Evolutionary conservation across 75 land plant species (phyloP).

Genomic region (Picea sitchensis): DNA sequence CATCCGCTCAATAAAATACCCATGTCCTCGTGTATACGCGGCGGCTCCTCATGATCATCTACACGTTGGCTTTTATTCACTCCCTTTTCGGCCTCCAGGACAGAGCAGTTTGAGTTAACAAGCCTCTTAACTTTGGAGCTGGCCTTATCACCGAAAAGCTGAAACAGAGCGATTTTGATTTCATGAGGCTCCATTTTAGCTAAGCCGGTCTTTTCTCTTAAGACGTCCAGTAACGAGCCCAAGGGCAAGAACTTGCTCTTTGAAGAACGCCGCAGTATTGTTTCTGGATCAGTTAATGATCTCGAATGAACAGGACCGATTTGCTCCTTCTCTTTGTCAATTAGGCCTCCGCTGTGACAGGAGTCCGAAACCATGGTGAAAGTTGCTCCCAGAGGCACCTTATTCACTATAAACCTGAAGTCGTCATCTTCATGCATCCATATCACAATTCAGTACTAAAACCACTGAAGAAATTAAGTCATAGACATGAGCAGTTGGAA

Average conservation of each 20-base stretch:
- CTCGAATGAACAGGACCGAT: constrained; percentile 31
- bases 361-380: constrained; percentile 88
- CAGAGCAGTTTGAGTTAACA: not conserved
- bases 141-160: not conserved
- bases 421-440: constrained; percentile 59
- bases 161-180: not conserved
- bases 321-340: constrained; percentile 74
- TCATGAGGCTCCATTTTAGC: not conserved
- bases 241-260: constrained; percentile 2
- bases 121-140: constrained; percentile 10
- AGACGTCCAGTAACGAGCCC: not conserved
- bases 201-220: constrained; percentile 4
- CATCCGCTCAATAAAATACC: no score
- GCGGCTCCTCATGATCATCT: no score
- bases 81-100: no score
- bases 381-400: constrained; percentile 48
- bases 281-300: no score
- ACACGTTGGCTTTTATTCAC: no score
- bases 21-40: constrained; percentile 16
- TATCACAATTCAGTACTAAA: no score
- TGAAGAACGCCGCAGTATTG: no score
- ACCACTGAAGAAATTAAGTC: no score
- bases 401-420: constrained; percentile 54
- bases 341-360: constrained; percentile 74
- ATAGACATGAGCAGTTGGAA: no score